Percentiles rank a stretch among this genome's conserved stretches.
phyloP scores from a whole-genome alignment of 192 early-diverging fungal species.

The Funneliformis geosporum region DNA sequence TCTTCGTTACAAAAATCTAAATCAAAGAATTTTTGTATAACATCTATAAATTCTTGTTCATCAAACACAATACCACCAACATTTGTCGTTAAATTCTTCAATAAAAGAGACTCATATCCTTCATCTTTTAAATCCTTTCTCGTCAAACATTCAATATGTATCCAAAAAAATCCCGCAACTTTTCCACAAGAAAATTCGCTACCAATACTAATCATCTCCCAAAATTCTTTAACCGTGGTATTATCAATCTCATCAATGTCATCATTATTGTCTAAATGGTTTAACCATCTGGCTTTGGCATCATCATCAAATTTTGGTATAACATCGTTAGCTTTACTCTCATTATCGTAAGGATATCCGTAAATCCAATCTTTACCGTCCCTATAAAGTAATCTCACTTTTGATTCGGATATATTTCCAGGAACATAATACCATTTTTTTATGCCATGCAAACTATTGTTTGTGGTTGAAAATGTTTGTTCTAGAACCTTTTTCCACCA shows the following conservation, averaged over 20 bases:
- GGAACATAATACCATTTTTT: slow-evolving; percentile 60
- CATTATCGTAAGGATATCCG: slow-evolving; percentile 43
- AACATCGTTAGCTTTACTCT: slow-evolving; percentile 39
- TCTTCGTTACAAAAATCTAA: background rate
- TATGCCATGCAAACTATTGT: background rate
- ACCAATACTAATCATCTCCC: slow-evolving; percentile 66
- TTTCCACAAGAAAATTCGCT: slow-evolving; percentile 77
- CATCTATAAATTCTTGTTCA: background rate
- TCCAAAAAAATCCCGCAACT: slow-evolving; percentile 65
- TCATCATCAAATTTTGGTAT: slow-evolving; percentile 60
- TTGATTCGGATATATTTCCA: slow-evolving; percentile 47
- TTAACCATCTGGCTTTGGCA: slow-evolving; percentile 50
- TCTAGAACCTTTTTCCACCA: slow-evolving; percentile 70
- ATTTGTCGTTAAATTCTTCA: slow-evolving; percentile 8
- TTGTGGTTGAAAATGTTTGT: slow-evolving; percentile 16
- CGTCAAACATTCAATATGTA: slow-evolving; percentile 23
- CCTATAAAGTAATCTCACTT: slow-evolving; percentile 36
- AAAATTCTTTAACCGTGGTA: slow-evolving; percentile 59
- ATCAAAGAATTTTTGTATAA: background rate
- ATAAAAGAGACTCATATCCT: slow-evolving; percentile 7
- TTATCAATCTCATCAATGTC: slow-evolving; percentile 37
- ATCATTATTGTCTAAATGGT: slow-evolving; percentile 34
- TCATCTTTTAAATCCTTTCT: slow-evolving; percentile 24
- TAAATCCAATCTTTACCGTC: slow-evolving; percentile 35
- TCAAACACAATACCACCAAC: slow-evolving; percentile 9